Evolutionary conservation across 305 asterid species (phyloP).

Genomic region (Withania somnifera): DNA sequence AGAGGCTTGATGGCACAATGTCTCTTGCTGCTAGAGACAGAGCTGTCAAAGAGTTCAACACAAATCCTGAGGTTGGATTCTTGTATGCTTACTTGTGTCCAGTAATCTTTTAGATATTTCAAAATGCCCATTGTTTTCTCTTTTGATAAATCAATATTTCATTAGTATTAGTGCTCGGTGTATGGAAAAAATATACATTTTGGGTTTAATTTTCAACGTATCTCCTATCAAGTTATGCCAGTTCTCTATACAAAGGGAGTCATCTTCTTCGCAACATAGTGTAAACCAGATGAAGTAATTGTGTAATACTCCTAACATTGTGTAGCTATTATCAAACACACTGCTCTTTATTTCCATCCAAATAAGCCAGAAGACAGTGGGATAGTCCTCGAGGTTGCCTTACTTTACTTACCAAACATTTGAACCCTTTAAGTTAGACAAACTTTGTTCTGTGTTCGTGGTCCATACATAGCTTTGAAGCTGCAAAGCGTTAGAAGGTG

Average conservation of each 20-base stretch:
- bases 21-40: constrained; percentile 82
- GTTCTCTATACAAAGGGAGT: neutral
- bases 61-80: constrained; percentile 65
- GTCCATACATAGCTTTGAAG: neutral
- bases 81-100: neutral
- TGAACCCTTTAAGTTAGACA: neutral
- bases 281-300: neutral
- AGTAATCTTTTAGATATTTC: neutral
- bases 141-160: neutral
- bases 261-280: neutral
- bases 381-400: neutral
- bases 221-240: neutral
- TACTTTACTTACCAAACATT: neutral
- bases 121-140: neutral
- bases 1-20: constrained; percentile 98
- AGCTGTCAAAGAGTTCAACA: constrained; percentile 90
- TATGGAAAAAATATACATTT: neutral
- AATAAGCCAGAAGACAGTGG: neutral
- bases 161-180: neutral
- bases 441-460: neutral
- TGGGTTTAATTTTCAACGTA: neutral
- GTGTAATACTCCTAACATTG: neutral
- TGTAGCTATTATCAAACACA: neutral
- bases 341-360: neutral
- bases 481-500: neutral